A percentile compares a stretch with the other conserved stretches of the same genome.
Evolutionary conservation across 352 stramenopile genomes (phyloP).

Genomic region (Poterioochromonas sp.): DNA sequence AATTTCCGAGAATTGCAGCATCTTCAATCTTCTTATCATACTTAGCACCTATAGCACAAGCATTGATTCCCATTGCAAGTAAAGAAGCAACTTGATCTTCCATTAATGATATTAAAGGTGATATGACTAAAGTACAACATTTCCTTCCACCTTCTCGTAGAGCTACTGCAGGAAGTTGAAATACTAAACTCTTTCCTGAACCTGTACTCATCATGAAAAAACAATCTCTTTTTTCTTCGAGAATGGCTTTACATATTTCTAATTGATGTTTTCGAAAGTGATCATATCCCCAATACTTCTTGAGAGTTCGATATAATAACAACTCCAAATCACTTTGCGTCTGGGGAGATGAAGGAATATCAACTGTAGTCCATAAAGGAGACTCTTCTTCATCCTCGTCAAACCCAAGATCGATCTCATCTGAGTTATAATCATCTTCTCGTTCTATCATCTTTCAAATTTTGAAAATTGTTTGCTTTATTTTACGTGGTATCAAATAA

Average conservation of each 20-base stretch:
- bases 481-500: too few species aligned
- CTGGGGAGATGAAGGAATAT: too few species aligned
- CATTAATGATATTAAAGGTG: slow-evolving; percentile 22
- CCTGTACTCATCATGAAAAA: slow-evolving; percentile 19
- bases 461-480: too few species aligned
- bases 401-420: too few species aligned
- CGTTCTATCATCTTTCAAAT: too few species aligned
- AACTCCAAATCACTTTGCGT: too few species aligned
- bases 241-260: neutral
- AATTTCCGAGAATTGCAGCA: neutral
- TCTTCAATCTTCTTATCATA: neutral
- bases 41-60: neutral
- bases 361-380: too few species aligned
- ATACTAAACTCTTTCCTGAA: neutral
- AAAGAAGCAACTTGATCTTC: slow-evolving; percentile 15
- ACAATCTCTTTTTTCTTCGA: neutral
- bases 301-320: too few species aligned
- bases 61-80: neutral
- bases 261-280: neutral
- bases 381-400: too few species aligned
- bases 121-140: slow-evolving; percentile 7
- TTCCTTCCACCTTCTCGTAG: neutral
- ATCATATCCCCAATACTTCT: slow-evolving; percentile 14
- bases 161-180: slow-evolving; percentile 15
- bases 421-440: too few species aligned